These are phyloP conservation scores for Pichia eremophila DNA, from an alignment of 805 yeast genomes.

Conservation along the genomic window DNA sequence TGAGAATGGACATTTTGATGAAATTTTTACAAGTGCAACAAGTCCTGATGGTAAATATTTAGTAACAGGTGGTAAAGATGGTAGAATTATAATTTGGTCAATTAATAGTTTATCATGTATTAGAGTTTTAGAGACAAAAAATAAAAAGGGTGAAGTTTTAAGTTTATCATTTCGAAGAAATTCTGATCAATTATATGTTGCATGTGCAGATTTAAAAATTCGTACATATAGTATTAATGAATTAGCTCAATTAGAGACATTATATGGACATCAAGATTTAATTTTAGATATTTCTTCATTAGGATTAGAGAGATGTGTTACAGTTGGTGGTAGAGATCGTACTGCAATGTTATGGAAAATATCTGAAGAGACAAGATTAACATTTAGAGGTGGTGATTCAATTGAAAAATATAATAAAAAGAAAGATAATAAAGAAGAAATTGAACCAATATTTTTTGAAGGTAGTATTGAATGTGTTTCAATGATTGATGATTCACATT, in stretches of 20 bases:
- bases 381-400: constrained; percentile 83
- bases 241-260: constrained; percentile 77
- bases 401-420: constrained; percentile 29
- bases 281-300: constrained; percentile 77
- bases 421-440: constrained; percentile 14
- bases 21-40: constrained; percentile 69
- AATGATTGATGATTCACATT: constrained; percentile 88
- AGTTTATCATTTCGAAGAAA: constrained; percentile 70
- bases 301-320: constrained; percentile 82
- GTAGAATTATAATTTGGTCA: constrained; percentile 77
- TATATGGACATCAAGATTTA: constrained; percentile 92
- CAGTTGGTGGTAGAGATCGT: constrained; percentile 91
- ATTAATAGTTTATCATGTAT: constrained; percentile 67
- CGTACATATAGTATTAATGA: constrained; percentile 82
- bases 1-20: constrained; percentile 67
- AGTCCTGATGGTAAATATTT: constrained; percentile 82
- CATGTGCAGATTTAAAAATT: constrained; percentile 86
- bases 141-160: constrained; percentile 61
- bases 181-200: constrained; percentile 79
- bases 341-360: constrained; percentile 96
- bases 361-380: constrained; percentile 86
- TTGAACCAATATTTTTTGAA: constrained; percentile 43
- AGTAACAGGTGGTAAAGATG: constrained; percentile 86
- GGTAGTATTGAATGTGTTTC: constrained; percentile 86
- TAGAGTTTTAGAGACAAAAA: constrained; percentile 68